phyloP scores from a whole-genome alignment of 208 protist genomes.

The Tetramitus jugosus region DNA sequence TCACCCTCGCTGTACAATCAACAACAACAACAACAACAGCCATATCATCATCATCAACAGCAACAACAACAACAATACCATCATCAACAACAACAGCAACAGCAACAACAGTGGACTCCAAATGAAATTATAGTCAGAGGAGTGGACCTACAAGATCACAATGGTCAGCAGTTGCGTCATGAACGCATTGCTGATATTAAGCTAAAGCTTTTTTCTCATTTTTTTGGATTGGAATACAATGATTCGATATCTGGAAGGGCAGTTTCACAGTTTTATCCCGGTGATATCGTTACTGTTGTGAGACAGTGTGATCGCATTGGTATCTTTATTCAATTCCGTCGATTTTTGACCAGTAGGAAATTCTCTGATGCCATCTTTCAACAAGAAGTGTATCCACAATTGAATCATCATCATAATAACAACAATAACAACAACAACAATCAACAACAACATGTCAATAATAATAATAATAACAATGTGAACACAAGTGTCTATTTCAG shows the following conservation, averaged over 20 bases:
- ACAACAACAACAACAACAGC: no score
- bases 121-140: background rate
- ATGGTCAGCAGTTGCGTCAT: background rate
- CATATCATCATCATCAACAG: no score
- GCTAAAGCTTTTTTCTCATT: background rate
- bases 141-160: background rate
- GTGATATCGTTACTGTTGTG: background rate
- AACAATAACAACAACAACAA: no score
- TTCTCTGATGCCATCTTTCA: no score
- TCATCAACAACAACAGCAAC: no score
- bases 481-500: no score
- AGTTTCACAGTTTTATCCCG: constrained; percentile 17
- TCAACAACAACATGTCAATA: no score
- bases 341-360: background rate
- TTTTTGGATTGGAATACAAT: constrained; percentile 1
- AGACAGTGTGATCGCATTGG: constrained; percentile 6
- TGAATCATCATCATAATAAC: background rate
- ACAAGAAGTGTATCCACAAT: background rate
- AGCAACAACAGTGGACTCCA: no score
- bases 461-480: background rate
- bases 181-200: background rate
- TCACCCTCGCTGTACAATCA: no score
- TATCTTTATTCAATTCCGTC: constrained; percentile 4
- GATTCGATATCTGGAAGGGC: background rate
- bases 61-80: no score